Base-by-base conservation (phyloP, 805 yeast species). In the Zygosaccharomyces pseudorouxii region DNA sequence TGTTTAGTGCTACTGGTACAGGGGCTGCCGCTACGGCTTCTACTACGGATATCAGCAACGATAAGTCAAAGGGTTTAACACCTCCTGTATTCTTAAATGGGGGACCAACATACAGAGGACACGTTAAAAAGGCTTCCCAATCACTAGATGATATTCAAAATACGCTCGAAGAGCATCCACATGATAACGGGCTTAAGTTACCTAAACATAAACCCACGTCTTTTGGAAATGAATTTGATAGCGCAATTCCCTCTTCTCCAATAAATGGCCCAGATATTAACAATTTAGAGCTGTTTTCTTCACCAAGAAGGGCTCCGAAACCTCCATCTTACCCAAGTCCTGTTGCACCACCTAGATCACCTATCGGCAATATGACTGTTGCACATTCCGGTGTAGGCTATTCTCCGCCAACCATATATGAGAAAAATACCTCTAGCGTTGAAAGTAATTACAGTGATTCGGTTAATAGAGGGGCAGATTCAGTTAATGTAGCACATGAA, bases 231-330 rank as follows among this genome's bases (percentile, higher is more conserved):
- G 33, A 28, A 8, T 41, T 41, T 10, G 19, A 23, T 8, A 20
- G 28, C n/a, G 45, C 53, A 44, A 23, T 52, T 3, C 57, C 57
- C n/a, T 46, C 50, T 12, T 48, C 63, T 53, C 37, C 65, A 39
- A 40, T 36, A 10, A 39, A 44, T 5, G 49, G 49, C n/a, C 45
- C 46, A 10, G 43, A 50, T 2, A 33, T 53, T 22, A 48, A 31
- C 10, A 54, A 56, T 28, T 57, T 50, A 41, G 55, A 63, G 7
- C 63, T 72, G 30, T 83, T 82, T 59, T 65, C 74, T 16, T 82
- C 89, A 0, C 88, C 89, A n/a, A 73, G 89, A 65, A 81, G 72
- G 57, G 86, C 89, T 0, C 90, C 90, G 1, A 76, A 75, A 45
- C 89, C 89, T 0, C 89, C 89, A 2, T 57, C 73, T 1, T 67